Evolutionary conservation across 164 flowering plant genomes (phyloP).

Genomic region (Dillenia turbinata): DNA sequence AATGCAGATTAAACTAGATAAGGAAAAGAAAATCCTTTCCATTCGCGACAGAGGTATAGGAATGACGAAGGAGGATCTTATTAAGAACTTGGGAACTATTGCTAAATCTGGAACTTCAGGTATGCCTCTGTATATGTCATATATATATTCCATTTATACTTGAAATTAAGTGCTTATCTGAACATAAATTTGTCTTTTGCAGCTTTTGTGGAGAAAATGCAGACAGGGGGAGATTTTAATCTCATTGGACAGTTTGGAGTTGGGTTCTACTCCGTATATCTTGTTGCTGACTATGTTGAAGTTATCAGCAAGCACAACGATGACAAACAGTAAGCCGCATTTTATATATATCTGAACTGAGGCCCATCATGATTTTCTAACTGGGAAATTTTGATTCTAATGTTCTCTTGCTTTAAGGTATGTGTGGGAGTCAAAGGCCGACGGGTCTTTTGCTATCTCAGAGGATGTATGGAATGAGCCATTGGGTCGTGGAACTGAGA

Average conservation of each 20-base stretch:
- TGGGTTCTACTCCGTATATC: constrained; percentile 96
- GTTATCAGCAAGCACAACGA: constrained; percentile 97
- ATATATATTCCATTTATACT: neutral
- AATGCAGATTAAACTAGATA: constrained; percentile 90
- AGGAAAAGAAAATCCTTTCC: constrained; percentile 84
- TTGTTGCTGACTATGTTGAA: constrained; percentile 96
- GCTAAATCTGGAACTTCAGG: constrained; percentile 99
- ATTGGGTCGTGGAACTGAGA: constrained; percentile 97
- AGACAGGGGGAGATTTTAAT: constrained; percentile 89
- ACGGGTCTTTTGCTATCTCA: constrained; percentile 93
- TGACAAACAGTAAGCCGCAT: constrained; percentile 80
- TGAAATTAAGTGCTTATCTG: neutral
- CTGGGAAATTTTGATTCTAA: neutral
- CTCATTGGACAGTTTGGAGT: constrained; percentile 99
- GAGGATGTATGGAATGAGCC: constrained; percentile 95
- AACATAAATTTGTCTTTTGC: constrained; percentile 14
- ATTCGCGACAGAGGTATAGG: constrained; percentile 97
- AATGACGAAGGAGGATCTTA: constrained; percentile 97
- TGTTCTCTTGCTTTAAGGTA: constrained; percentile 41
- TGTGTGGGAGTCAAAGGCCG: constrained; percentile 99
- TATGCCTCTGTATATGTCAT: constrained; percentile 12
- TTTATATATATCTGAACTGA: too few relatives aligned
- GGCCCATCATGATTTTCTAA: neutral
- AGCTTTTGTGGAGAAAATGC: constrained; percentile 98
- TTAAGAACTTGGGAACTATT: constrained; percentile 96